phyloP scores from a whole-genome alignment of 257 asterid genomes.

The Gentiana macrophylla region DNA sequence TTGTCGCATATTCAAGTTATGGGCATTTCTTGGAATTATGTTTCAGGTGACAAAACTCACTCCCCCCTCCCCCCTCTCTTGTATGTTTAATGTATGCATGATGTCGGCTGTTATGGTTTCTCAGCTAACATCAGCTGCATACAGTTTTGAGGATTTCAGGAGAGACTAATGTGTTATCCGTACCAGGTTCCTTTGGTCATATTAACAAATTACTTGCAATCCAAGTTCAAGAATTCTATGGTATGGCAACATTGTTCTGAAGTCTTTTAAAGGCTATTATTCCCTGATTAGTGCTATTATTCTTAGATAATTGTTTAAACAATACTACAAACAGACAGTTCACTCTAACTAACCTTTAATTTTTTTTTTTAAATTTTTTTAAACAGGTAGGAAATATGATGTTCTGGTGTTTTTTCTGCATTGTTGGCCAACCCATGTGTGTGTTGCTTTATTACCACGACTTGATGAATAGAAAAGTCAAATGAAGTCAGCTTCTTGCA shows the following conservation, averaged over 20 bases:
- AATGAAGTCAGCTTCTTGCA: no score
- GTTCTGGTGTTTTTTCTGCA: slow-evolving; percentile 88
- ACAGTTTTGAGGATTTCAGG: background rate
- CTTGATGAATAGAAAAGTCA: slow-evolving; percentile 70
- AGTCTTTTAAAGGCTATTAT: background rate
- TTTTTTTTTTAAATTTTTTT: slow-evolving; percentile 1
- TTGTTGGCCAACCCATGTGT: slow-evolving; percentile 93
- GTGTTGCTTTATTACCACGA: slow-evolving; percentile 88
- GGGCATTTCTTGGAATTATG: slow-evolving; percentile 95
- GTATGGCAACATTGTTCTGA: slow-evolving; percentile 25
- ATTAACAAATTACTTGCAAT: slow-evolving; percentile 67
- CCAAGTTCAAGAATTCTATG: slow-evolving; percentile 85
- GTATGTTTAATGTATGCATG: no score
- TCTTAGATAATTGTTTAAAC: background rate
- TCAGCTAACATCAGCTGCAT: no score
- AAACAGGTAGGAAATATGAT: slow-evolving; percentile 91
- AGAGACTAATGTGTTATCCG: slow-evolving; percentile 5
- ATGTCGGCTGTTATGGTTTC: background rate
- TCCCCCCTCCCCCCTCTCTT: no score
- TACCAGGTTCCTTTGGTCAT: slow-evolving; percentile 86
- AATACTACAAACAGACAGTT: no score
- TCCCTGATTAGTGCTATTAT: background rate
- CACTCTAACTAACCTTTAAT: no score
- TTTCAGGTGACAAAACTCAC: slow-evolving; percentile 51
- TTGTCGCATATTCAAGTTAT: slow-evolving; percentile 87